Evolutionary conservation across 305 asterid species (phyloP), one percentile per base, ranked within the genome.

Genomic region (Ilex paraguariensis): DNA sequence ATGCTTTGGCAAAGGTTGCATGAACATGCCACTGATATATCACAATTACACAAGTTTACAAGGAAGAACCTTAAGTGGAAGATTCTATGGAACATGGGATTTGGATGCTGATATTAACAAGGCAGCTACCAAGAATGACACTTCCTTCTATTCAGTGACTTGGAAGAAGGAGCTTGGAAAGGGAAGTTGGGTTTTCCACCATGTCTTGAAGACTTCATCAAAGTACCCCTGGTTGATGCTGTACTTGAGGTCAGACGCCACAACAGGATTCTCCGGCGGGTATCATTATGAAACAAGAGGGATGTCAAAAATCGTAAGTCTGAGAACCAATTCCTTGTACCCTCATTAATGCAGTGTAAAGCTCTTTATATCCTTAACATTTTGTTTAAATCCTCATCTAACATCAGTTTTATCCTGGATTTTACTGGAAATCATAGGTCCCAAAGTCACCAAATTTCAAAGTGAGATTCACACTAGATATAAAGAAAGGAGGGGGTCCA

Each of bases 141-240:
- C 46, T 28, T 84, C 96, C 33, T 81, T 70, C 54, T 79, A 84
- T 66, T 82, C 90, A 21, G 90, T 84, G 5, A 78, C 79, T 31
- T 87, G 95, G 95, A 77, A 78, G 73, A 87, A 87, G 72, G 78
- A 85, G 73, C 63, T 87, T 51, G 88, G 92, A 40, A 72, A 77
- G 68, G 92, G 92, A 52, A 81, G 92, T 57, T 84, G 92, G 95
- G 61, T 65, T 64, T 84, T 87, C 65, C 95, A 78, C 62, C 86
- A 87, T 74, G 69, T 85, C n/a, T 50, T 87, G 55, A 83, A 77
- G 66, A 83, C 91, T n/a, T 87, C 93, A 3, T 36, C 52, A 30
- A 85, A 83, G 75, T 85, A 87, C 56, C 93, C 96, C 5, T 85
- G 96, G 93, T 69, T 87, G 69, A 87, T 87, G 96, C 96, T 87